A percentile compares a stretch with the other conserved stretches of the same genome.
These are phyloP conservation scores for Globisporangium takayamanum DNA, from an alignment of 352 stramenopile species.

Conservation along the genomic window DNA sequence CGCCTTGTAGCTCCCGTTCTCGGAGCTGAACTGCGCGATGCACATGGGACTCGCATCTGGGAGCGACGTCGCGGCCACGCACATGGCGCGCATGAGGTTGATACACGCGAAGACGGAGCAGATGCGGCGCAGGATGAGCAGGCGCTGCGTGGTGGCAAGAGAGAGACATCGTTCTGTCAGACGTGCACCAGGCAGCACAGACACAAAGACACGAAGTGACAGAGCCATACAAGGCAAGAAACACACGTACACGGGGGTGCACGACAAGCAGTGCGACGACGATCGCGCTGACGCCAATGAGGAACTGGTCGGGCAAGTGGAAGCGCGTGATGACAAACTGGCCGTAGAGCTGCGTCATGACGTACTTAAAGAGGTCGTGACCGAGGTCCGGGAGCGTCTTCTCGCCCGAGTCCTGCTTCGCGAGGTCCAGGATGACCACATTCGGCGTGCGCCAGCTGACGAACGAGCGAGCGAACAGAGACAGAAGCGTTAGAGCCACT, in stretches of 20 bases:
- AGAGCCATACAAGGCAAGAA: background rate
- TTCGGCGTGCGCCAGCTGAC: slow-evolving; percentile 75
- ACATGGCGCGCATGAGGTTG: slow-evolving; percentile 83
- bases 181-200: background rate
- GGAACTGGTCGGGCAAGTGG: slow-evolving; percentile 79
- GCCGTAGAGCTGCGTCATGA: slow-evolving; percentile 82
- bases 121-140: slow-evolving; percentile 79
- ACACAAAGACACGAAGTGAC: background rate
- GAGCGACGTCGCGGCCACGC: slow-evolving; percentile 80
- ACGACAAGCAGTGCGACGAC: slow-evolving; percentile 64
- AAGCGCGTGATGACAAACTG: slow-evolving; percentile 83
- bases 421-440: slow-evolving; percentile 66
- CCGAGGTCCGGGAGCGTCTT: slow-evolving; percentile 83
- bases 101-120: slow-evolving; percentile 82
- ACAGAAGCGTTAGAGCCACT: background rate
- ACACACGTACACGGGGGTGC: slow-evolving; percentile 62
- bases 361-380: slow-evolving; percentile 83
- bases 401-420: slow-evolving; percentile 42
- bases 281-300: slow-evolving; percentile 58
- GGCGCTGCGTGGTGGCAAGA: slow-evolving; percentile 26
- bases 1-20: slow-evolving; percentile 66
- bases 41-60: slow-evolving; percentile 83
- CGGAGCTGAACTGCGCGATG: slow-evolving; percentile 79
- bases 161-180: background rate
- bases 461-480: background rate